These are phyloP conservation scores for Tetraselmis striata DNA, from an alignment of 139 green algal species.

Conservation along the genomic window DNA sequence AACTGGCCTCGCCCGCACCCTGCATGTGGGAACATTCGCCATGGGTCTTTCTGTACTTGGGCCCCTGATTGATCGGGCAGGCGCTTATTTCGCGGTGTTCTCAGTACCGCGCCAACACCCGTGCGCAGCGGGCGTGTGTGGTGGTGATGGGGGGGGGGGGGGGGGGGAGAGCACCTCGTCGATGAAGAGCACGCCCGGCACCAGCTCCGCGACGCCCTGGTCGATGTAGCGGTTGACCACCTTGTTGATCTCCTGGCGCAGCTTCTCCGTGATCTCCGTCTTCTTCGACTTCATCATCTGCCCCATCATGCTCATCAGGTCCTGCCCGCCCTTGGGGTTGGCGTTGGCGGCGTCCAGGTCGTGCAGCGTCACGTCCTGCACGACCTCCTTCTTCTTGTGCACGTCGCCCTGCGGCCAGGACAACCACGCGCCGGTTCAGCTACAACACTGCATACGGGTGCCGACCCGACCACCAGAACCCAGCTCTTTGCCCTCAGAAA, in stretches of 20 bases:
- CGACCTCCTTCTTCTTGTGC: constrained; percentile 98
- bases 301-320: constrained; percentile 94
- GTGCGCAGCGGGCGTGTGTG: not conserved
- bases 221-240: constrained; percentile 72
- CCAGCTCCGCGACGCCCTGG: constrained; percentile 78
- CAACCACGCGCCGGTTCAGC: too few species aligned
- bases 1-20: too few species aligned
- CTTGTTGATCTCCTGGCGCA: constrained; percentile 97
- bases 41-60: too few species aligned
- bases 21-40: too few species aligned
- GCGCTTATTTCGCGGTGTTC: too few species aligned
- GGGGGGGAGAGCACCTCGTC: constrained; percentile 64
- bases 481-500: too few species aligned
- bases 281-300: constrained; percentile 97
- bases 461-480: too few species aligned
- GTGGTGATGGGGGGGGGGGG: not conserved
- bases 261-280: constrained; percentile 99
- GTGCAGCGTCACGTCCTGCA: constrained; percentile 95
- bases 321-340: constrained; percentile 77
- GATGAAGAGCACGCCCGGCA: constrained; percentile 98
- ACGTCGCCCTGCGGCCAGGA: constrained; percentile 76
- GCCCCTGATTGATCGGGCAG: too few species aligned
- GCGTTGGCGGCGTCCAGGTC: constrained; percentile 96
- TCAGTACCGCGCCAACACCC: too few species aligned
- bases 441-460: too few species aligned